These are phyloP conservation scores for Agrocybe chaxingu DNA, from an alignment of 768 basidiomycete genomes.

Conservation along the genomic window DNA sequence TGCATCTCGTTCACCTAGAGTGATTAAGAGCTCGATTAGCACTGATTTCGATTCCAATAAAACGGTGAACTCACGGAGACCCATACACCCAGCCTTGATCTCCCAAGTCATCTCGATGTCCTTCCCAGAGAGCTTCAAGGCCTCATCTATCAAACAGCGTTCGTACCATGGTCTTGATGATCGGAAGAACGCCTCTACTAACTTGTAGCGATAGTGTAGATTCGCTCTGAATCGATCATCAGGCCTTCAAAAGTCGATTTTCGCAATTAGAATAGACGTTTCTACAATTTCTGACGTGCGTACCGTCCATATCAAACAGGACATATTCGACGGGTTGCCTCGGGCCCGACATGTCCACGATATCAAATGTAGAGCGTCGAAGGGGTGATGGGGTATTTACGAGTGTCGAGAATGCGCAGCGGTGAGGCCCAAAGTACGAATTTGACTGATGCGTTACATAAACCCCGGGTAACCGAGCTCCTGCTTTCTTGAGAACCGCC, in stretches of 20 bases:
- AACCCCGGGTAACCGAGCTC: no score
- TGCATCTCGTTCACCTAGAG: slow-evolving; percentile 60
- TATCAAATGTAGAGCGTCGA: not conserved
- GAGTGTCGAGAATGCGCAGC: no score
- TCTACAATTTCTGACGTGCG: slow-evolving; percentile 2
- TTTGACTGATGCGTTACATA: no score
- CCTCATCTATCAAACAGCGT: slow-evolving; percentile 39
- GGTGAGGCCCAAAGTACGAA: no score
- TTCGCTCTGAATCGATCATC: slow-evolving; percentile 72
- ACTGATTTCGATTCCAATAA: not conserved
- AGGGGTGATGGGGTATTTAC: no score
- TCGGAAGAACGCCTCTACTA: slow-evolving; percentile 21
- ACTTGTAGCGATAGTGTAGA: slow-evolving; percentile 83
- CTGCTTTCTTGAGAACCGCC: no score
- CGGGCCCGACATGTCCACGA: not conserved
- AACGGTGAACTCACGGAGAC: slow-evolving; percentile 53
- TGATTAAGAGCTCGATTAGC: not conserved
- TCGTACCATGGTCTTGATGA: not conserved
- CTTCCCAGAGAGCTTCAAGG: slow-evolving; percentile 51
- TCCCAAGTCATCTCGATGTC: slow-evolving; percentile 85
- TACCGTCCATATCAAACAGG: slow-evolving; percentile 75
- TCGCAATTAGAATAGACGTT: not conserved
- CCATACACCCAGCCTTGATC: slow-evolving; percentile 88
- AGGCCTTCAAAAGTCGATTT: slow-evolving; percentile 41
- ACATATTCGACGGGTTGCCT: slow-evolving; percentile 51